Conservation (phyloP, 2,329 filamentous ascomycete species). For the Metarhizium sp. region DNA sequence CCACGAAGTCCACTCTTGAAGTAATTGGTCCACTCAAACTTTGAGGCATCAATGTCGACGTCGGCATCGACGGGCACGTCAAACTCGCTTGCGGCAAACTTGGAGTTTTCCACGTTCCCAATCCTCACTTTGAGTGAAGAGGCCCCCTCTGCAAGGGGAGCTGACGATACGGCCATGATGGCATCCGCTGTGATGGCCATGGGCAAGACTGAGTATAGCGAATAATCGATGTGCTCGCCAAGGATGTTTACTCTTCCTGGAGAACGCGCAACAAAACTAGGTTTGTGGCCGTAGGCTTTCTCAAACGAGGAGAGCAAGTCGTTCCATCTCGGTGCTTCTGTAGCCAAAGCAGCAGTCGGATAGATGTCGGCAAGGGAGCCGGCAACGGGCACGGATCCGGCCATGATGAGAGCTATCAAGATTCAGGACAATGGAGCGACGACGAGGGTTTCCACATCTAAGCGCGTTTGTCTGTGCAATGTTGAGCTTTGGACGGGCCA, state of each 20-base stretch:
- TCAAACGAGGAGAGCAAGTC: constrained; percentile 63
- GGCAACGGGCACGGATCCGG: constrained; percentile 60
- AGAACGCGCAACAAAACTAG: constrained; percentile 79
- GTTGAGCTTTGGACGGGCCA: too few species aligned
- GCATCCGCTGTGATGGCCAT: constrained; percentile 93
- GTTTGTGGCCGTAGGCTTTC: constrained; percentile 55
- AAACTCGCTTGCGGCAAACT: constrained; percentile 70
- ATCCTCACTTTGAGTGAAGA: constrained; percentile 62
- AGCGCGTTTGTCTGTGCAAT: too few species aligned
- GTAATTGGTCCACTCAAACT: constrained; percentile 96
- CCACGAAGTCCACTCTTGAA: constrained; percentile 88
- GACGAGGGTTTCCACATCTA: not conserved
- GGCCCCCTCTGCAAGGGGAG: constrained; percentile 35
- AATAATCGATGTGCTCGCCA: constrained; percentile 98
- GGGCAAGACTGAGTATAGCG: constrained; percentile 87
- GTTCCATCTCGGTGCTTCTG: constrained; percentile 68
- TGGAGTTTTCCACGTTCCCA: constrained; percentile 65
- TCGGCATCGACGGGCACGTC: constrained; percentile 52
- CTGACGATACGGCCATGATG: constrained; percentile 66
- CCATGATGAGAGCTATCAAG: constrained; percentile 25
- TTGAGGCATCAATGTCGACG: constrained; percentile 74
- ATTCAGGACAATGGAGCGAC: not conserved
- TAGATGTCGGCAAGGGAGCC: constrained; percentile 75
- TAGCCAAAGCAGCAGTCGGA: constrained; percentile 57
- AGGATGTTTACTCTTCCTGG: constrained; percentile 97